Evolutionary conservation across 73 alveolate genomes (phyloP), one percentile per base, ranked within the genome.

Genomic region (Tetrahymena elliotti): DNA sequence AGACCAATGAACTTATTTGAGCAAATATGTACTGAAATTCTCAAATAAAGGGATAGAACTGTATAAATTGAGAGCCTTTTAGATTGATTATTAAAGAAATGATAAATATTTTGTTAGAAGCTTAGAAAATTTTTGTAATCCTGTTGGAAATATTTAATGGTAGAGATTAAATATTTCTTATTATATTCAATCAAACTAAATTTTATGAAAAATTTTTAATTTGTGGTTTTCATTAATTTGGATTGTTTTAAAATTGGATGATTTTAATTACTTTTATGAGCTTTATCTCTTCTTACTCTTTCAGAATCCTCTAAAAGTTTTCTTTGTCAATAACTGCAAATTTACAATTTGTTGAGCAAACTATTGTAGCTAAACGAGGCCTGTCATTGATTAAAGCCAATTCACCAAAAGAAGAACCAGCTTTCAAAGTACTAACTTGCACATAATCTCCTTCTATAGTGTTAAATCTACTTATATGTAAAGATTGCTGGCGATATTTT

Each of bases 301-400:
- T 68, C 36, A 94, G 53, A 22, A 94, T 88, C 52, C 93, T 92
- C 36, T 84, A 35, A 33, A 47, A 94, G 54, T 94, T 94, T 9
- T 94, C 40, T 92, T 94, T 94, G 35, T 88, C 93, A 35, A 94
- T 36, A 20, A 94, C 95, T 16, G 94, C 96, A 38, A 94, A 88
- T 12, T 52, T 40, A 33, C 96, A 94, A 8, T 84, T 82, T 35
- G 93, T 84, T 38, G 93, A 94, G 93, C 96, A 94, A 10, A 94
- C 96, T 34, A 94, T 92, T 7, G 96, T 94, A 18, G 96, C 96
- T 13, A 94, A 36, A 33, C 96, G 95, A 84, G 96, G 94, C 4
- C 95, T 94, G 13, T 94, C 96, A 88, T 94, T 94, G 9, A 94
- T 94, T 94, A 94, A 92, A 83, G 96, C 96, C 27, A 84, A 47